phyloP scores from a whole-genome alignment of 2,329 filamentous ascomycete genomes.

The Fusarium secorum region DNA sequence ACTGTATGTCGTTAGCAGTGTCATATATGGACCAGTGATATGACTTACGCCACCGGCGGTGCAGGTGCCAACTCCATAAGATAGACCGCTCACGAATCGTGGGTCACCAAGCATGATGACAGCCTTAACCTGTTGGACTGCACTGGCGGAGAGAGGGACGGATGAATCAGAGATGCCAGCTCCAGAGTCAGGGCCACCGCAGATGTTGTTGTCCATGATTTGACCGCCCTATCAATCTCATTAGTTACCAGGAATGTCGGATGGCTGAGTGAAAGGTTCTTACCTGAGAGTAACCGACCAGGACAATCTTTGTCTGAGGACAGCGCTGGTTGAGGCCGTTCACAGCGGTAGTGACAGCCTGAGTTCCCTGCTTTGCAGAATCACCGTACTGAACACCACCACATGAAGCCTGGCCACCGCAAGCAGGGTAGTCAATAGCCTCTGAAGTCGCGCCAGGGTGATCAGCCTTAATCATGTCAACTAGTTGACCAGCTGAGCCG shows the following conservation, averaged over 20 bases:
- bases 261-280: fast-evolving
- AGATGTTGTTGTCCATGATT: slow-evolving; percentile 70
- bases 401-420: slow-evolving; percentile 66
- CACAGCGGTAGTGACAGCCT: slow-evolving; percentile 66
- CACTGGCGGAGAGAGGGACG: slow-evolving; percentile 53
- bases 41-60: slow-evolving; percentile 61
- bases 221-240: slow-evolving; percentile 58
- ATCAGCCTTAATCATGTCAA: slow-evolving; percentile 57
- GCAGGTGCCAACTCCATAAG: slow-evolving; percentile 69
- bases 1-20: slow-evolving; percentile 50
- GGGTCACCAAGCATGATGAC: slow-evolving; percentile 73
- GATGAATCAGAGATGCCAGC: slow-evolving; percentile 55
- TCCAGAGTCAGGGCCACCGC: slow-evolving; percentile 63
- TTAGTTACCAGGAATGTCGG: fast-evolving
- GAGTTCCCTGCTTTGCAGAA: slow-evolving; percentile 65
- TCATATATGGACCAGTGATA: fast-evolving
- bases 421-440: slow-evolving; percentile 67
- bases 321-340: slow-evolving; percentile 65
- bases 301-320: slow-evolving; percentile 64
- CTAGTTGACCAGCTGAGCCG: slow-evolving; percentile 58
- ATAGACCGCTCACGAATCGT: slow-evolving; percentile 60
- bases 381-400: slow-evolving; percentile 67
- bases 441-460: slow-evolving; percentile 62
- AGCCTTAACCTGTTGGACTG: slow-evolving; percentile 65
- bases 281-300: slow-evolving; percentile 69